A percentile compares a stretch with the other conserved stretches of the same genome.
Conservation (phyloP, 139 green algal genomes). For the Picochlorum sp. region DNA sequence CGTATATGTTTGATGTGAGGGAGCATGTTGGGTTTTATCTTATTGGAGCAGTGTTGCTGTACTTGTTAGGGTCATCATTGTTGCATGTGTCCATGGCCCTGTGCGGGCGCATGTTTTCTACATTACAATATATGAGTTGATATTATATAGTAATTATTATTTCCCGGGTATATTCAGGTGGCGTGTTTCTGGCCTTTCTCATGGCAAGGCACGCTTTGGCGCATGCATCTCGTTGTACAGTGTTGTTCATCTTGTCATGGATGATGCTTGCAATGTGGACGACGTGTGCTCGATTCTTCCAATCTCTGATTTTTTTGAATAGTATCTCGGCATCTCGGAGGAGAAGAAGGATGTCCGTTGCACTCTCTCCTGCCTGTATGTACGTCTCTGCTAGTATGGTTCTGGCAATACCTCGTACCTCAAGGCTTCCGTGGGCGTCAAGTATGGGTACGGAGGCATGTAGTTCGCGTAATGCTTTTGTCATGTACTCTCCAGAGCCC, state of each 20-base stretch:
- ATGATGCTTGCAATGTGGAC: background rate
- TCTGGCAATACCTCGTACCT: conserved; percentile 25
- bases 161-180: background rate
- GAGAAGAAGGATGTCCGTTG: background rate
- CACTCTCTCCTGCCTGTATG: conserved; percentile 11
- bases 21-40: background rate
- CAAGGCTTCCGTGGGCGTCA: conserved; percentile 30
- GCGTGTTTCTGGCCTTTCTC: background rate
- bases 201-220: background rate
- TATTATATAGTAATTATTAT: too few relatives aligned
- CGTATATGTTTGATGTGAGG: conserved; percentile 1
- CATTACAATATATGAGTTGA: too few relatives aligned
- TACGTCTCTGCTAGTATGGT: conserved; percentile 34
- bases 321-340: background rate
- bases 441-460: conserved; percentile 34
- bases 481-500: conserved; percentile 7
- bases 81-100: too few relatives aligned
- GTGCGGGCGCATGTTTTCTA: too few relatives aligned
- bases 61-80: background rate
- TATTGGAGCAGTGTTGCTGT: background rate
- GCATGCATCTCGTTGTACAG: background rate
- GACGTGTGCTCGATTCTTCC: background rate
- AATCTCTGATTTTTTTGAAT: background rate
- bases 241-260: background rate
- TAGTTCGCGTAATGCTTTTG: conserved; percentile 26